Conservation (phyloP, 129 eudicot species). For the Centella asiatica region DNA sequence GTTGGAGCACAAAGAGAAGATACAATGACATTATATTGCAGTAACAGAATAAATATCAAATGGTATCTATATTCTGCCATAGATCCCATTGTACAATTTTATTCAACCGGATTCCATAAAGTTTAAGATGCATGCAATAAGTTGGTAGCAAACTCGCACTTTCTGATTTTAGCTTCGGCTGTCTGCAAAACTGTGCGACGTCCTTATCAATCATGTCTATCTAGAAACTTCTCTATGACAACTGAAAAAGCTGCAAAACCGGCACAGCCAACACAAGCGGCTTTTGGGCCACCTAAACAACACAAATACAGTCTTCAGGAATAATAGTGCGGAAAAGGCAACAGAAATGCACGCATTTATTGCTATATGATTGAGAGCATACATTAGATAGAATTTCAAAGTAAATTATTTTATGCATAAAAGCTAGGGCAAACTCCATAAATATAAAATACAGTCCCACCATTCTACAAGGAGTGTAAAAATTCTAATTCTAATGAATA, state of each 20-base stretch:
- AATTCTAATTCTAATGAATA: too few species aligned
- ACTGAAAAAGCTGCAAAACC: slow-evolving; percentile 70
- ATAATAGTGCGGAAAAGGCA: background rate
- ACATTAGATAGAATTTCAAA: too few species aligned
- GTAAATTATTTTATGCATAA: background rate
- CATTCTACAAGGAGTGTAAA: too few species aligned
- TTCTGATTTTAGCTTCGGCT: background rate
- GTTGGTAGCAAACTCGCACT: background rate
- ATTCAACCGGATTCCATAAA: background rate
- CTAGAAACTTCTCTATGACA: slow-evolving; percentile 51
- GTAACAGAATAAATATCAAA: background rate
- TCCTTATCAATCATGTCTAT: slow-evolving; percentile 30
- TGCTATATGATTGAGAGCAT: background rate
- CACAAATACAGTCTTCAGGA: background rate
- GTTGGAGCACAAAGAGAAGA: background rate
- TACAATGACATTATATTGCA: background rate
- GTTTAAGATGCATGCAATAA: background rate
- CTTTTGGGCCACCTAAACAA: slow-evolving; percentile 52
- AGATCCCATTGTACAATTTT: background rate
- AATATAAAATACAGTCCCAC: too few species aligned
- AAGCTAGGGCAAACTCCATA: background rate
- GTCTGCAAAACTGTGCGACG: background rate
- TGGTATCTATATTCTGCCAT: background rate
- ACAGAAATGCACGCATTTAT: background rate
- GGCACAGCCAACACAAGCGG: slow-evolving; percentile 60